These are phyloP conservation scores for Pulveroboletus sp. DNA, from an alignment of 768 basidiomycete genomes.

Conservation along the genomic window DNA sequence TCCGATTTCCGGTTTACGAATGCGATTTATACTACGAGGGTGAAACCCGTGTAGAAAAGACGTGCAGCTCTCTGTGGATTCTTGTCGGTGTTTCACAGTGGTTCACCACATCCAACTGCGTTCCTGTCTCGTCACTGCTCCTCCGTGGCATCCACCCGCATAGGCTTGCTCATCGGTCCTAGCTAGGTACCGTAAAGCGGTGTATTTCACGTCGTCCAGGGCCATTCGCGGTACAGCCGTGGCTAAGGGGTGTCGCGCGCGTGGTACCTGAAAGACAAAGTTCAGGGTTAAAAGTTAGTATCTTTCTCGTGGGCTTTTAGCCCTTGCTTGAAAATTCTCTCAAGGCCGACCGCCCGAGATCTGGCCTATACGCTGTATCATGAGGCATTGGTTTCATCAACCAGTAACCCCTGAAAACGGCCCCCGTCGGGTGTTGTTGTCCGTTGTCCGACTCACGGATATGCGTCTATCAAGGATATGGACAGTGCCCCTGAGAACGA, in stretches of 20 bases:
- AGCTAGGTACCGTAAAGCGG: not conserved
- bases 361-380: slow-evolving; percentile 2
- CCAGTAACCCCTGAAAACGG: slow-evolving; percentile 2
- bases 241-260: not conserved
- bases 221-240: not conserved
- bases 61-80: slow-evolving; percentile 14
- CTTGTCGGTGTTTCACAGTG: slow-evolving; percentile 16
- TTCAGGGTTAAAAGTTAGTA: slow-evolving; percentile 6
- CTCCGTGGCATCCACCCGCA: not conserved
- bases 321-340: slow-evolving; percentile 8
- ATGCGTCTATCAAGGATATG: not conserved
- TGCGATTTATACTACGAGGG: slow-evolving; percentile 11
- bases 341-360: not conserved
- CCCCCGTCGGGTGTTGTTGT: slow-evolving; percentile 9
- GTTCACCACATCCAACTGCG: slow-evolving; percentile 16
- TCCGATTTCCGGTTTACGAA: slow-evolving; percentile 12
- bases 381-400: slow-evolving; percentile 6
- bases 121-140: slow-evolving; percentile 12
- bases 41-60: slow-evolving; percentile 9
- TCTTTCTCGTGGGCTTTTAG: slow-evolving; percentile 2
- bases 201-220: not conserved
- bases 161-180: not conserved
- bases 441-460: slow-evolving; percentile 11
- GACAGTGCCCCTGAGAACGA: not conserved
- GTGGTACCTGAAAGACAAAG: not conserved